Percentiles rank a stretch among this genome's conserved stretches.
These are phyloP conservation scores for Candida railenensis DNA, from an alignment of 805 yeast species.

Conservation along the genomic window DNA sequence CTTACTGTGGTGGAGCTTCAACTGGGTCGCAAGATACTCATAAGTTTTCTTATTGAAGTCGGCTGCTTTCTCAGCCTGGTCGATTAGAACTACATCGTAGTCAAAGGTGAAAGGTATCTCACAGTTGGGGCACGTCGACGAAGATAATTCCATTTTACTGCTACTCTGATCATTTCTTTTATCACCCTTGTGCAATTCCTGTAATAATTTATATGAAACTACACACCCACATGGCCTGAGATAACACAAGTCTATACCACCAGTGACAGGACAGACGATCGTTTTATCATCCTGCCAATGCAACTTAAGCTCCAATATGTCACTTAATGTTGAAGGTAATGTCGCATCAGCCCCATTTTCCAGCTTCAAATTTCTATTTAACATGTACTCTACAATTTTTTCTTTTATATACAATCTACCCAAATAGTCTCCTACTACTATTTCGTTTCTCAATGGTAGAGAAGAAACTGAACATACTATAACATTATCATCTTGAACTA, in stretches of 20 bases:
- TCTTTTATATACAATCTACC: slow-evolving; percentile 70
- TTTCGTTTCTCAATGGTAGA: slow-evolving; percentile 33
- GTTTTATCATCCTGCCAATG: slow-evolving; percentile 1
- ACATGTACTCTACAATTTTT: slow-evolving; percentile 54
- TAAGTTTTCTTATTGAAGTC: slow-evolving; percentile 14
- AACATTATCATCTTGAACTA: slow-evolving; percentile 16
- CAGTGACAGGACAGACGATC: slow-evolving; percentile 32
- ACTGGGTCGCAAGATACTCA: slow-evolving; percentile 8
- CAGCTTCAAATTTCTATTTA: slow-evolving; percentile 21
- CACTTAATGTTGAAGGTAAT: not conserved
- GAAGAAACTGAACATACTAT: slow-evolving; percentile 47
- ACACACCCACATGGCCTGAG: slow-evolving; percentile 42
- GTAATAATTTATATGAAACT: slow-evolving; percentile 22
- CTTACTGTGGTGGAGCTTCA: slow-evolving; percentile 26
- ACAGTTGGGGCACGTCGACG: slow-evolving; percentile 33
- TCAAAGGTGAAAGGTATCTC: slow-evolving; percentile 17
- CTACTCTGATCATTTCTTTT: slow-evolving; percentile 7
- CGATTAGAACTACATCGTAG: slow-evolving; percentile 32
- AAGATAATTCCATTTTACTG: slow-evolving; percentile 7
- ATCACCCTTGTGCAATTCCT: slow-evolving; percentile 12
- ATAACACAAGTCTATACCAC: slow-evolving; percentile 21
- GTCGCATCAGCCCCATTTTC: not conserved
- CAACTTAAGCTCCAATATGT: slow-evolving; percentile 1
- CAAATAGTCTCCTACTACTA: slow-evolving; percentile 61
- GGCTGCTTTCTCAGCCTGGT: slow-evolving; percentile 11